Evolutionary conservation across 2,329 filamentous ascomycete genomes (phyloP).

Genomic region (Didymella segeticola): DNA sequence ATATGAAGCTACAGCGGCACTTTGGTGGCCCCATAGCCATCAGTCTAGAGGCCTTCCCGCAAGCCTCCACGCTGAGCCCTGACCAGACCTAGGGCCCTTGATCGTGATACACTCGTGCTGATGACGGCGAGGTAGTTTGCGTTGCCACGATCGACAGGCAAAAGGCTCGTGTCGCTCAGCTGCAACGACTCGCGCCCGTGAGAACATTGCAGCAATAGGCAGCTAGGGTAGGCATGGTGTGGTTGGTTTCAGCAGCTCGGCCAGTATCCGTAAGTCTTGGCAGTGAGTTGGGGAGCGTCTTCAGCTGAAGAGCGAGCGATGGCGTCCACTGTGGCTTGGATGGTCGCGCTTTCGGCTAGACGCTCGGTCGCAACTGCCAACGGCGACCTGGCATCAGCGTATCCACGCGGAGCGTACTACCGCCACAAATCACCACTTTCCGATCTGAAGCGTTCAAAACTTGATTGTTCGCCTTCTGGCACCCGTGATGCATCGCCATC

Average conservation of each 20-base stretch:
- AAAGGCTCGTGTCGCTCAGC: slow-evolving; percentile 43
- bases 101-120: slow-evolving; percentile 14
- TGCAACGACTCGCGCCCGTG: slow-evolving; percentile 40
- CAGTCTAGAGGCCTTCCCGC: slow-evolving; percentile 4
- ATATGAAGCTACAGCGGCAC: slow-evolving; percentile 15
- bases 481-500: slow-evolving; percentile 9
- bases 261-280: slow-evolving; percentile 32
- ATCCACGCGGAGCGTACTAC: slow-evolving; percentile 8
- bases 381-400: slow-evolving; percentile 18
- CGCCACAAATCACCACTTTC: slow-evolving; percentile 16
- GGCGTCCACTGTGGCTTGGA: slow-evolving; percentile 42
- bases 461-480: slow-evolving; percentile 4
- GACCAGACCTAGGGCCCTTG: slow-evolving; percentile 3
- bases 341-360: slow-evolving; percentile 21
- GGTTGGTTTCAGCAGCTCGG: slow-evolving; percentile 32
- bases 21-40: slow-evolving; percentile 9
- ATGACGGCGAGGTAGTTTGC: slow-evolving; percentile 19
- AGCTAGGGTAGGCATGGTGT: slow-evolving; percentile 39
- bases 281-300: slow-evolving; percentile 21
- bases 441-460: slow-evolving; percentile 6
- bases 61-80: slow-evolving; percentile 5
- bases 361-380: slow-evolving; percentile 22
- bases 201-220: slow-evolving; percentile 41
- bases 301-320: slow-evolving; percentile 43
- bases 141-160: slow-evolving; percentile 35